Evolutionary conservation across 169 alveolate genomes (phyloP).

Genomic region (Eimeria falciformis): DNA sequence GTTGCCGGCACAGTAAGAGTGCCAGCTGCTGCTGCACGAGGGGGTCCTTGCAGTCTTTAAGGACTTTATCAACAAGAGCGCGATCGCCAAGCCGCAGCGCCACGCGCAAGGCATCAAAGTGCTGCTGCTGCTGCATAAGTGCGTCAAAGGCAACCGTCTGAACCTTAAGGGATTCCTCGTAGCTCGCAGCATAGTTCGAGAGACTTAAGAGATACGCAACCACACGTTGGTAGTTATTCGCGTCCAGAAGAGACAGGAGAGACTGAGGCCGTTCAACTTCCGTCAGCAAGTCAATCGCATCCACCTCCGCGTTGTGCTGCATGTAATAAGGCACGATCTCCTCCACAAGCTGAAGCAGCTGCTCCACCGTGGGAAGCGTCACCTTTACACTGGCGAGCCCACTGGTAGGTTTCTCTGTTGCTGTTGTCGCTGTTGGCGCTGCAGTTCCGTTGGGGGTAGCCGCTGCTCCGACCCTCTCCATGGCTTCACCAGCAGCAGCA

Average conservation of each 20-base stretch:
- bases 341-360: slow-evolving; percentile 82
- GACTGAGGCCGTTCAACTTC: slow-evolving; percentile 88
- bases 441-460: background rate
- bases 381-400: slow-evolving; percentile 64
- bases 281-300: slow-evolving; percentile 88
- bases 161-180: slow-evolving; percentile 80
- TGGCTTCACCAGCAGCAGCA: background rate
- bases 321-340: slow-evolving; percentile 89
- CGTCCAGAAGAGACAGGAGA: slow-evolving; percentile 84
- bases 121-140: slow-evolving; percentile 77
- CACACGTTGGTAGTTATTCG: slow-evolving; percentile 83
- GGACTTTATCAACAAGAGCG: slow-evolving; percentile 43
- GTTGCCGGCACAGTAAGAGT: slow-evolving; percentile 71
- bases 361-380: slow-evolving; percentile 67
- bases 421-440: background rate
- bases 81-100: slow-evolving; percentile 79
- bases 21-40: slow-evolving; percentile 74
- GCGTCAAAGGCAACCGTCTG: slow-evolving; percentile 81
- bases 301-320: slow-evolving; percentile 89
- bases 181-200: slow-evolving; percentile 83
- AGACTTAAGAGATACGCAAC: slow-evolving; percentile 83
- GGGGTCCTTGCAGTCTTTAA: slow-evolving; percentile 67
- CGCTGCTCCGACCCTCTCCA: slow-evolving; percentile 7
- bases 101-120: slow-evolving; percentile 80
- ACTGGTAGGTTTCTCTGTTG: background rate